Evolutionary conservation across 129 eudicot species (phyloP).

Genomic region (Dittrichia graveolens): DNA sequence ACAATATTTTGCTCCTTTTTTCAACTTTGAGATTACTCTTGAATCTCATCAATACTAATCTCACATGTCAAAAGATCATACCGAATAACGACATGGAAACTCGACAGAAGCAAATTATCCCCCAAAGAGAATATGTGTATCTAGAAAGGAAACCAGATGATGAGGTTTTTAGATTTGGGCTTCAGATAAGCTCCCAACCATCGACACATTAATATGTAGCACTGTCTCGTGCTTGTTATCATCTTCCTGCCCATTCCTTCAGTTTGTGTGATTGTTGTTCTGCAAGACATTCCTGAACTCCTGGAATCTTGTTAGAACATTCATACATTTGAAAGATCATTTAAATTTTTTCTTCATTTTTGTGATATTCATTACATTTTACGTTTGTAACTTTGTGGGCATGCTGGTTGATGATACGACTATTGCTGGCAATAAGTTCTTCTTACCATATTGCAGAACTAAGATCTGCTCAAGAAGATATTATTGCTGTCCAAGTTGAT

Average conservation of each 20-base stretch:
- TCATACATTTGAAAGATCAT: slow-evolving; percentile 12
- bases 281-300: slow-evolving; percentile 16
- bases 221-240: slow-evolving; percentile 16
- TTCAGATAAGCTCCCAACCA: slow-evolving; percentile 1
- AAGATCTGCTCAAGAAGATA: slow-evolving; percentile 27
- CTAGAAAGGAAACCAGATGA: slow-evolving; percentile 2
- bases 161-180: background rate
- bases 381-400: slow-evolving; percentile 12
- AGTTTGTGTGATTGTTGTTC: slow-evolving; percentile 17
- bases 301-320: slow-evolving; percentile 16
- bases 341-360: background rate
- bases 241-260: slow-evolving; percentile 6
- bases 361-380: slow-evolving; percentile 5
- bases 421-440: slow-evolving; percentile 18
- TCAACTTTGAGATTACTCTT: background rate
- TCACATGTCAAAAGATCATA: slow-evolving; percentile 10
- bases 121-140: slow-evolving; percentile 2
- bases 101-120: background rate
- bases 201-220: background rate
- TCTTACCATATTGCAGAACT: slow-evolving; percentile 25
- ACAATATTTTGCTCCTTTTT: background rate
- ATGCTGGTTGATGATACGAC: slow-evolving; percentile 21
- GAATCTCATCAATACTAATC: background rate
- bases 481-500: slow-evolving; percentile 24
- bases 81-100: background rate